A percentile compares a stretch with the other conserved stretches of the same genome.
Evolutionary conservation across 805 yeast species (phyloP).

Genomic region (Yarrowia divulgata): DNA sequence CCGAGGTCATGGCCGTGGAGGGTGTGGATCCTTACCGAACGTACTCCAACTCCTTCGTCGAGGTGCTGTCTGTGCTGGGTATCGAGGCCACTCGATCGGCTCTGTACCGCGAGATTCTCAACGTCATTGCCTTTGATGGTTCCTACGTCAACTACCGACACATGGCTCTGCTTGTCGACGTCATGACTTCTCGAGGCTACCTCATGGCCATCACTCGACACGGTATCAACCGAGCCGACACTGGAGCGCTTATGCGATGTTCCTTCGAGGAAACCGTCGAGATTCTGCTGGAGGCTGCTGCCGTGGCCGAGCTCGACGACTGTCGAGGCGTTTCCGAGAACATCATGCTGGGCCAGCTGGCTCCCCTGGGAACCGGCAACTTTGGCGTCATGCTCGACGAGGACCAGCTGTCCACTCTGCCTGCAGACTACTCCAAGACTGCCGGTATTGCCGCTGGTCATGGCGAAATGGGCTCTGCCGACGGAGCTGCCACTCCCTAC

Average conservation of each 20-base stretch:
- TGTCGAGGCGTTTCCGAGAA: conserved; percentile 99
- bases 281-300: conserved; percentile 96
- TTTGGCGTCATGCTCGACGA: conserved; percentile 96
- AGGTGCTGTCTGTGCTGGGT: conserved; percentile 92
- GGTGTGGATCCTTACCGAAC: conserved; percentile 93
- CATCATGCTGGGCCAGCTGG: conserved; percentile 96
- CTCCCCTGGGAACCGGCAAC: conserved; percentile 98
- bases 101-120: conserved; percentile 89
- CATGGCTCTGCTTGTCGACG: conserved; percentile 96
- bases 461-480: conserved; percentile 58
- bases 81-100: conserved; percentile 98
- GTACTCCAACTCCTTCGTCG: conserved; percentile 96
- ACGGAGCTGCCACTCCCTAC: conserved; percentile 93
- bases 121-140: conserved; percentile 99
- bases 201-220: conserved; percentile 99
- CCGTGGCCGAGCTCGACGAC: conserved; percentile 96
- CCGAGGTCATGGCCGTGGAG: conserved; percentile 92
- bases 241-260: conserved; percentile 99
- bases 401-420: conserved; percentile 71
- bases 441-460: conserved; percentile 47
- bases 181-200: conserved; percentile 98
- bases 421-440: conserved; percentile 56
- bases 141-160: conserved; percentile 98
- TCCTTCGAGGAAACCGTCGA: conserved; percentile 99
- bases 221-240: conserved; percentile 97